phyloP scores from a whole-genome alignment of 1,139 yeast species.

The Yamadazyma blattariae region DNA sequence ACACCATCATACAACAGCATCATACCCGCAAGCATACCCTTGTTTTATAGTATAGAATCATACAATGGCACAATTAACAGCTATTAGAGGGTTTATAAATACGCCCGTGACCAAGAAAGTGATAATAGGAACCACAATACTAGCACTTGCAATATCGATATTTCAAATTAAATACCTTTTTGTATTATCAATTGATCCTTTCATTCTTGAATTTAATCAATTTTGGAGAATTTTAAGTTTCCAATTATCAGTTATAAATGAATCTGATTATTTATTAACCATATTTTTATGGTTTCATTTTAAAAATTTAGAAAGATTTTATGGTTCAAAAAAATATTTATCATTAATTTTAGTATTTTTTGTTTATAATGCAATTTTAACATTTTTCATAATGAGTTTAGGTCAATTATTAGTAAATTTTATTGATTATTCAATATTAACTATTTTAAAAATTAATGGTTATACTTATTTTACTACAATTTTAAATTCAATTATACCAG shows the following conservation, averaged over 20 bases:
- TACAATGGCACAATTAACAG: conserved; percentile 31
- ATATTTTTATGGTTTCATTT: conserved; percentile 54
- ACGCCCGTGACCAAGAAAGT: conserved; percentile 56
- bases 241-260: conserved; percentile 60
- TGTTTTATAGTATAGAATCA: no score
- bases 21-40: no score
- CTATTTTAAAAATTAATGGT: conserved; percentile 10
- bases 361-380: conserved; percentile 31
- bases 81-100: conserved; percentile 56
- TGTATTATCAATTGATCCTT: conserved; percentile 55
- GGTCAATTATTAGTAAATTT: conserved; percentile 35
- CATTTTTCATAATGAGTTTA: conserved; percentile 34
- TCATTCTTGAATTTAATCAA: conserved; percentile 57
- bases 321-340: conserved; percentile 59
- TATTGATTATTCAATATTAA: conserved; percentile 22
- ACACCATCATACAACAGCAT: no score
- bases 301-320: conserved; percentile 62
- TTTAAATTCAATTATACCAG: conserved; percentile 45
- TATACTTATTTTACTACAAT: conserved; percentile 25
- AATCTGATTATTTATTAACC: conserved; percentile 59
- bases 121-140: conserved; percentile 37
- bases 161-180: conserved; percentile 55
- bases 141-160: conserved; percentile 55
- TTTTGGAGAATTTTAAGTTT: conserved; percentile 62
- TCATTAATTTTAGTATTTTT: conserved; percentile 33